phyloP scores from a whole-genome alignment of 306 rosid genomes.

The Argentina anserina region DNA sequence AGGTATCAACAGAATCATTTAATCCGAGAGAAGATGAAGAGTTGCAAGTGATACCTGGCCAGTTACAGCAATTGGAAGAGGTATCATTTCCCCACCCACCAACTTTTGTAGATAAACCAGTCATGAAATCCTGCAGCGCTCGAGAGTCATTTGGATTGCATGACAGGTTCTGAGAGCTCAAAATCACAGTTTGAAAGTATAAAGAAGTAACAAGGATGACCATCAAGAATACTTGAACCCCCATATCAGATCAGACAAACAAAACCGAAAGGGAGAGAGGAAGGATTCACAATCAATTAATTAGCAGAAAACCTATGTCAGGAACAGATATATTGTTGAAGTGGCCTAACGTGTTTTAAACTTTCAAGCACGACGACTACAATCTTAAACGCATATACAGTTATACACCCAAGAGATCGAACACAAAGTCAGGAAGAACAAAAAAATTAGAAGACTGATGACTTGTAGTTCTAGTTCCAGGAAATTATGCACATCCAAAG shows the following conservation, averaged over 20 bases:
- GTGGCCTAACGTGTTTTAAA: neutral
- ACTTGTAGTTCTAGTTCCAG: neutral
- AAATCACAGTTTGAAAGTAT: neutral
- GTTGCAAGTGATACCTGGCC: conserved; percentile 28
- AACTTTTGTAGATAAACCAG: neutral
- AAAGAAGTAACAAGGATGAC: neutral
- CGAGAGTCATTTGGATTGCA: conserved; percentile 19
- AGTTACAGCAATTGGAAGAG: conserved; percentile 28
- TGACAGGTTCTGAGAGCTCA: conserved; percentile 1
- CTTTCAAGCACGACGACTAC: neutral
- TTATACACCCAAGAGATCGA: neutral
- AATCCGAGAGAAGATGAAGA: conserved; percentile 3
- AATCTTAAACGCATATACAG: neutral
- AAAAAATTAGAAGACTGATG: neutral
- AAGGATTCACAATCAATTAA: neutral
- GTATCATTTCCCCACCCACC: conserved; percentile 18
- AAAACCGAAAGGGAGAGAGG: neutral
- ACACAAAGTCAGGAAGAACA: neutral
- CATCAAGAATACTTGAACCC: neutral
- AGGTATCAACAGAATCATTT: neutral
- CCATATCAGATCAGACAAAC: neutral
- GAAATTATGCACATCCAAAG: neutral
- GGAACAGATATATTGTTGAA: conserved; percentile 9
- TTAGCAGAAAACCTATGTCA: neutral
- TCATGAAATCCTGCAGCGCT: conserved; percentile 13